Base-by-base conservation (phyloP, 768 basidiomycete species). In the Lepiota brunneoincarnata region DNA sequence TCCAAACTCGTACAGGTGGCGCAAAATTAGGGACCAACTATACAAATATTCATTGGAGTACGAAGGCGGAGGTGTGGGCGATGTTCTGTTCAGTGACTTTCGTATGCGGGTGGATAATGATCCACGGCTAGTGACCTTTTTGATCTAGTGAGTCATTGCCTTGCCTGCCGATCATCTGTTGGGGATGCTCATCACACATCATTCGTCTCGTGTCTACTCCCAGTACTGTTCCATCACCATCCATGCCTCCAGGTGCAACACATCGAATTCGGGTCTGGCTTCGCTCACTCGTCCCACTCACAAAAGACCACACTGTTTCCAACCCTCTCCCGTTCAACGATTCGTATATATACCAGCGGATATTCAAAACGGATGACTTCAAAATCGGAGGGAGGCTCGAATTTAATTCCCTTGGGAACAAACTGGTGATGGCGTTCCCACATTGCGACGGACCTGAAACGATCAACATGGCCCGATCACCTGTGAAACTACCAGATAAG, bases 261-360 rank as follows among this genome's bases (percentile, higher is more conserved):
- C 84, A 87, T 61, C 77, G 81, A 52, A 65, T 87, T 36, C 83
- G 86, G 20, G 71, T 86, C 38, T 87, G 85, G 86, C 67, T 84
- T 44, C 80, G 79, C 24, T 77, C 76, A 17, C 72, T 78, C 14
- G 65, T 72, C 36, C 72, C 69, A 20, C 49, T 68, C 39, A 63
- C 67, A 28, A 63, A 44, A 28, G 67, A 71, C 37, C 70, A 64
- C 51, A 61, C 61, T 14, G 64, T 62, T 6, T 59, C 66, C 20
- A 70, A 72, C 35, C 59, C 63, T 12, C 65, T 77, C 43, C 71
- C 75, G 12, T 72, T 73, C 60, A 68, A 69, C 51, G 77, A 80
- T 50, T 77, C 81, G 2, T 81, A 76, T 61, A 66, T 82, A 53
- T 87, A 81, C 65, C 84, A 86, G 59, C 81, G 85, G 17, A 70